Conservation (phyloP, 2,329 filamentous ascomycete genomes). For the Phialocephala subalpina region DNA sequence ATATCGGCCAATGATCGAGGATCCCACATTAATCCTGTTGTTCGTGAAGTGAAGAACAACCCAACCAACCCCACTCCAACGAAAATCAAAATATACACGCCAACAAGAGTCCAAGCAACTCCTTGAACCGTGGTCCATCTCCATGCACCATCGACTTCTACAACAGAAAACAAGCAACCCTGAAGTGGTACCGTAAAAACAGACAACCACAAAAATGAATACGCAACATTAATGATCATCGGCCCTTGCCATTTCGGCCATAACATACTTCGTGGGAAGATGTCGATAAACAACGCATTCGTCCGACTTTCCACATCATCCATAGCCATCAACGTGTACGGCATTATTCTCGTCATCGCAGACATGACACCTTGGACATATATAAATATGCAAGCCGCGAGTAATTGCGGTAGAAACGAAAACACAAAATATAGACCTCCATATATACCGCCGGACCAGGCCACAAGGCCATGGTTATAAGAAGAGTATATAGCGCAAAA, state of each 20-base stretch:
- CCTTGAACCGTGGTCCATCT: slow-evolving; percentile 82
- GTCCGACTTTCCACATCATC: slow-evolving; percentile 65
- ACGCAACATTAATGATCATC: slow-evolving; percentile 70
- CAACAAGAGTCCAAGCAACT: slow-evolving; percentile 80
- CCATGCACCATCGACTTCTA: slow-evolving; percentile 68
- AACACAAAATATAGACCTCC: slow-evolving; percentile 85
- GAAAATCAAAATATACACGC: slow-evolving; percentile 74
- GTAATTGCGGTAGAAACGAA: slow-evolving; percentile 81
- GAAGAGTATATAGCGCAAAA: slow-evolving; percentile 76
- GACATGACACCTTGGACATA: slow-evolving; percentile 80
- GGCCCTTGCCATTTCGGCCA: slow-evolving; percentile 75
- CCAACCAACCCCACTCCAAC: slow-evolving; percentile 65
- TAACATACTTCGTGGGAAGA: slow-evolving; percentile 69
- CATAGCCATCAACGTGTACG: slow-evolving; percentile 80
- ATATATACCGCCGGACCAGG: slow-evolving; percentile 72
- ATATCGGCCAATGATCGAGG: slow-evolving; percentile 83
- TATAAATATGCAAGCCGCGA: slow-evolving; percentile 75
- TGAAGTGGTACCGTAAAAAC: slow-evolving; percentile 84
- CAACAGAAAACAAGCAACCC: slow-evolving; percentile 76
- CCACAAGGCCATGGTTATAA: slow-evolving; percentile 68
- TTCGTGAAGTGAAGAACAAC: slow-evolving; percentile 68
- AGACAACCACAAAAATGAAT: slow-evolving; percentile 77
- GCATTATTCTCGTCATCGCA: slow-evolving; percentile 78
- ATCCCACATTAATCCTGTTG: slow-evolving; percentile 87
- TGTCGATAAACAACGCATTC: slow-evolving; percentile 69